Evolutionary conservation across 139 green algal species (phyloP), one percentile per base, ranked within the genome.

Genomic region (Spirogloea muscicola): DNA sequence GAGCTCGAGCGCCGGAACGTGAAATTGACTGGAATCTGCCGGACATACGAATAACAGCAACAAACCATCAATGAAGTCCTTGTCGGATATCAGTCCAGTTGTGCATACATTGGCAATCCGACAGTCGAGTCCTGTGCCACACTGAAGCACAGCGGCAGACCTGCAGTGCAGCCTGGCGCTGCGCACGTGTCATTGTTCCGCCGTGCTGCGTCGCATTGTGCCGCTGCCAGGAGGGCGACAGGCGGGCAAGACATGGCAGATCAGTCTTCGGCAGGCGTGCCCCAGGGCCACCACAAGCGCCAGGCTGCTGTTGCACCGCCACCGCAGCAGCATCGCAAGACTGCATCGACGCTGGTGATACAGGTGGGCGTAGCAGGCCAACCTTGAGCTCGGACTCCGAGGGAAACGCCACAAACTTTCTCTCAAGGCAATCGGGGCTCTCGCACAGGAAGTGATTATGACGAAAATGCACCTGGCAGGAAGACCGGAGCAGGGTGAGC

Each of bases 321-420:
- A n/a, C n/a, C n/a, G n/a, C n/a, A n/a, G n/a, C 10, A 51, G 43
- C 43, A 51, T 10, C 13, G 43, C 10, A 51, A 51, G 43, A 55
- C 46, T n/a, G n/a, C 46, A 55, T 21, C n/a, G n/a, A 65, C 16
- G 18, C 18, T n/a, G 57, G 16, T 18, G 18, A 65, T 52, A 16
- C 16, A 16, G 16, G 57, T 52, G 31, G 16, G 16, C 57, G 16
- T 18, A 33, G 16, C 18, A 65, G 18, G 76, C 57, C n/a, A 13
- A 76, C 70, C 73, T 88, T 88, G 21, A 96, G 86, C 72, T 97
- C 92, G 9, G 86, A 52, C 69, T 94, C 90, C 0, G 74, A 81
- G 27, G 29, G 0, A 62, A 97, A 98, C 39, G 97, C 93, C 40
- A 96, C 85, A 67, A 96, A 97, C 77, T 92, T 91, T 40, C 85